Percentiles rank a stretch among this genome's conserved stretches.
phyloP scores from a whole-genome alignment of 2,329 filamentous ascomycete genomes.

The Penicillium sp. region DNA sequence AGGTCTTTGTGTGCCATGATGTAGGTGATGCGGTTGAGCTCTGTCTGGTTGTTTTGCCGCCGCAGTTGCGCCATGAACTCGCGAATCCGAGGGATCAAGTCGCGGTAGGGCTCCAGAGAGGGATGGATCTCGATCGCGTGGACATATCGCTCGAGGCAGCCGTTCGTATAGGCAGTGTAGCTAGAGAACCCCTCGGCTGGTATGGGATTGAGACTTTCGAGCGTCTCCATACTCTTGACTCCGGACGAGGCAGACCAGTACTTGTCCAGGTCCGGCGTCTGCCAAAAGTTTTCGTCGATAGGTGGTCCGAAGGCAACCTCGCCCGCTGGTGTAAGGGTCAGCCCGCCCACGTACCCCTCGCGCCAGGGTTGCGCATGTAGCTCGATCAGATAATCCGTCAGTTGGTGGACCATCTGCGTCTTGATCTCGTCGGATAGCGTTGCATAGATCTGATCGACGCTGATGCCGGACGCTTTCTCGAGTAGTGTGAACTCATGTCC shows the following conservation, averaged over 20 bases:
- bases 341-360: constrained; percentile 29
- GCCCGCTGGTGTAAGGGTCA: constrained; percentile 9
- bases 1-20: constrained; percentile 41
- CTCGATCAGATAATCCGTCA: constrained; percentile 31
- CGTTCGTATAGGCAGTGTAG: constrained; percentile 27
- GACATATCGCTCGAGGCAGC: constrained; percentile 27
- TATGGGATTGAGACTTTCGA: not conserved
- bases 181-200: not conserved
- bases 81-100: constrained; percentile 27
- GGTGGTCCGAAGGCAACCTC: not conserved
- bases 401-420: constrained; percentile 23
- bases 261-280: not conserved
- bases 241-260: not conserved
- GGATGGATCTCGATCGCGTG: constrained; percentile 27
- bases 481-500: constrained; percentile 29
- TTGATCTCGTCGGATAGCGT: constrained; percentile 17
- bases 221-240: not conserved
- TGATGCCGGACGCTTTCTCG: constrained; percentile 25
- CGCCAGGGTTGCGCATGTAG: constrained; percentile 23
- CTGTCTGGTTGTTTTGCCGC: not conserved
- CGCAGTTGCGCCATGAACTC: constrained; percentile 18
- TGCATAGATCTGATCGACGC: constrained; percentile 30
- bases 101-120: constrained; percentile 25
- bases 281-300: not conserved
- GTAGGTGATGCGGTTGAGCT: constrained; percentile 22